Conservation (phyloP, 371 early-diverging fungal species). For the Ecytonucleospora hepatopenaei region DNA sequence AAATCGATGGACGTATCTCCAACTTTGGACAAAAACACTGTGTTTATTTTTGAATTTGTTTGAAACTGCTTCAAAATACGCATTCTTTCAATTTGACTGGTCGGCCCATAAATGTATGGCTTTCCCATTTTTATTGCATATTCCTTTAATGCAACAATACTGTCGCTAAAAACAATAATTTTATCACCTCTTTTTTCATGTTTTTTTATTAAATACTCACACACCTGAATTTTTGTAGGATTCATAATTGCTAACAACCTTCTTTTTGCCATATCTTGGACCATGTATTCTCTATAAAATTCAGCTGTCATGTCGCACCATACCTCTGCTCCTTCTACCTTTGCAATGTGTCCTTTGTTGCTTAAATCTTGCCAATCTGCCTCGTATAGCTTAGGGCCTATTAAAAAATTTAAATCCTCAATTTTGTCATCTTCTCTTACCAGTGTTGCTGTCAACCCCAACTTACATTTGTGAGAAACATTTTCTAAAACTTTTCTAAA, state of each 20-base stretch:
- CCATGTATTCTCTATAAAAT: conserved; percentile 83
- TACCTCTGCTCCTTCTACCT: conserved; percentile 88
- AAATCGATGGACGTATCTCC: conserved; percentile 98
- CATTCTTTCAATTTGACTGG: conserved; percentile 81
- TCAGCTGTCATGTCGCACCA: conserved; percentile 97
- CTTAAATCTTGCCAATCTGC: conserved; percentile 99
- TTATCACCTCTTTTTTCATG: conserved; percentile 92
- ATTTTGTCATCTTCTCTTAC: conserved; percentile 99
- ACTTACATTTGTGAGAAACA: conserved; percentile 85
- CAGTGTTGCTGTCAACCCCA: conserved; percentile 93
- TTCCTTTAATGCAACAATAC: conserved; percentile 82
- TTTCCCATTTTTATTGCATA: conserved; percentile 77
- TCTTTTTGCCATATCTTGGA: conserved; percentile 59
- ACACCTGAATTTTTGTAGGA: conserved; percentile 88
- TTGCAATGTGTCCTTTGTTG: conserved; percentile 88
- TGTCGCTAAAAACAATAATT: conserved; percentile 96
- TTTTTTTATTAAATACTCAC: conserved; percentile 83
- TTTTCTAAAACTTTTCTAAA: conserved; percentile 85
- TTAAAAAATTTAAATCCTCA: conserved; percentile 89
- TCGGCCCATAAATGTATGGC: conserved; percentile 90
- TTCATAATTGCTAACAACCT: conserved; percentile 86
- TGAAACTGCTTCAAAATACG: conserved; percentile 83
- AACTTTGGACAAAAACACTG: conserved; percentile 91
- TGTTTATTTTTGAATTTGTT: conserved; percentile 76
- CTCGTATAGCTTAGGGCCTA: conserved; percentile 98